Percentiles rank a stretch among this genome's conserved stretches.
phyloP scores from a whole-genome alignment of 2,329 filamentous ascomycete species.

The Beauveria bassiana region DNA sequence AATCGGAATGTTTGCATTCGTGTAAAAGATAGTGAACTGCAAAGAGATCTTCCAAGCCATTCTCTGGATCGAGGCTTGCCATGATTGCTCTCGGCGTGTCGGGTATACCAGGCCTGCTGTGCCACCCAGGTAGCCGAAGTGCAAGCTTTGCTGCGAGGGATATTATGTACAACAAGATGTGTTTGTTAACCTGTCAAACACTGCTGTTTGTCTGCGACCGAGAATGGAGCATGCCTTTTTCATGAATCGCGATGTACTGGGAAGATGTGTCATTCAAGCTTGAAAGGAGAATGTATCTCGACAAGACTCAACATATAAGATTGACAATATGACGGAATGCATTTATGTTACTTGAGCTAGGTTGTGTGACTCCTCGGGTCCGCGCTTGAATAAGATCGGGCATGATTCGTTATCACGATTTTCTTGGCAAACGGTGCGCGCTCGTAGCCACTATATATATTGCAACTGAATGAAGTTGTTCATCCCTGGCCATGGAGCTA shows the following conservation, averaged over 20 bases:
- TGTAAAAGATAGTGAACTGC: not conserved
- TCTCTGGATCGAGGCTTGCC: not conserved
- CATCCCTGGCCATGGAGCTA: too few relatives aligned
- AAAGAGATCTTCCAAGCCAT: not conserved
- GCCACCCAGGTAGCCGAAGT: conserved; percentile 1
- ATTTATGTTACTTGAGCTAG: too few relatives aligned
- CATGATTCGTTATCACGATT: not conserved
- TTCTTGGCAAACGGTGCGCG: not conserved
- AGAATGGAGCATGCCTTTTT: not conserved
- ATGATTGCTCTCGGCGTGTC: conserved; percentile 8
- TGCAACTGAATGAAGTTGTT: too few relatives aligned
- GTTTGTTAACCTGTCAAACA: not conserved
- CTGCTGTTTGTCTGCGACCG: not conserved
- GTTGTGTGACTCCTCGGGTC: not conserved
- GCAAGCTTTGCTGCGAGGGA: not conserved
- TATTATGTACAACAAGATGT: not conserved
- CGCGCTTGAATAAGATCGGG: not conserved
- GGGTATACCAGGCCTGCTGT: conserved; percentile 1
- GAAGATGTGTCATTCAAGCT: not conserved
- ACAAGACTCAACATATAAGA: not conserved
- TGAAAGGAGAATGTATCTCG: too few relatives aligned
- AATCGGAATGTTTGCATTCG: not conserved
- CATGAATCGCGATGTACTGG: not conserved
- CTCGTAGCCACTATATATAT: not conserved
- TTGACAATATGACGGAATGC: not conserved